Conservation (phyloP, 2,329 filamentous ascomycete genomes). For the Nemania bipapillata region DNA sequence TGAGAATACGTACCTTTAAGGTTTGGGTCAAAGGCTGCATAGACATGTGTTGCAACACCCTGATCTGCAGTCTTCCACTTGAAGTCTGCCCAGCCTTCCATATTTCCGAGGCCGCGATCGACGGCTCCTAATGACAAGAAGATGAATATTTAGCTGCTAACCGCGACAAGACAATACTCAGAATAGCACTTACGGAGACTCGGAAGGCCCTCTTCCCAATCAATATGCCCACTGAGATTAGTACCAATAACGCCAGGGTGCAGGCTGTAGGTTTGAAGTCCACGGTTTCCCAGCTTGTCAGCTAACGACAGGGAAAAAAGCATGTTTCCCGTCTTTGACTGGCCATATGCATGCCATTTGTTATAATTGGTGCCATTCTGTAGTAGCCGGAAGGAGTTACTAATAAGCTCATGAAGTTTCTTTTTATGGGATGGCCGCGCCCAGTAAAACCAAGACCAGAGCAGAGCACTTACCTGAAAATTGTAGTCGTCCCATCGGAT, state of each 20-base stretch:
- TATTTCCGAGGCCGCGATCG: not conserved
- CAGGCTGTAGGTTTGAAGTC: not conserved
- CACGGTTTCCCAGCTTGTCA: not conserved
- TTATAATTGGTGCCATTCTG: not conserved
- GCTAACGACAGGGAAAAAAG: not conserved
- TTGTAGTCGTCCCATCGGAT: constrained; percentile 4
- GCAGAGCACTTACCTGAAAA: not conserved
- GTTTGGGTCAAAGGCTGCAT: not conserved
- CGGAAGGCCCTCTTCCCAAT: not conserved
- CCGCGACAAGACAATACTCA: no score
- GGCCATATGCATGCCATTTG: not conserved
- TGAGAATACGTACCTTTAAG: not conserved
- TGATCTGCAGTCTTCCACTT: constrained; percentile 4
- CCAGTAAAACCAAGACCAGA: not conserved
- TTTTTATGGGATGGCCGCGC: not conserved
- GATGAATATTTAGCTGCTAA: not conserved
- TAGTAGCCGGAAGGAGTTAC: not conserved
- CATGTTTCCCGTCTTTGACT: constrained; percentile 1
- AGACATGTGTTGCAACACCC: not conserved
- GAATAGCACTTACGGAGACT: not conserved
- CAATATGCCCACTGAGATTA: not conserved
- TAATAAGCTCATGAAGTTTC: not conserved
- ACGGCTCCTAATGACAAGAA: not conserved
- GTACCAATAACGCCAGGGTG: not conserved
- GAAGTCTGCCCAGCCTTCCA: not conserved